Conservation (phyloP, 1,139 yeast species). For the Pneumocystis murina region DNA sequence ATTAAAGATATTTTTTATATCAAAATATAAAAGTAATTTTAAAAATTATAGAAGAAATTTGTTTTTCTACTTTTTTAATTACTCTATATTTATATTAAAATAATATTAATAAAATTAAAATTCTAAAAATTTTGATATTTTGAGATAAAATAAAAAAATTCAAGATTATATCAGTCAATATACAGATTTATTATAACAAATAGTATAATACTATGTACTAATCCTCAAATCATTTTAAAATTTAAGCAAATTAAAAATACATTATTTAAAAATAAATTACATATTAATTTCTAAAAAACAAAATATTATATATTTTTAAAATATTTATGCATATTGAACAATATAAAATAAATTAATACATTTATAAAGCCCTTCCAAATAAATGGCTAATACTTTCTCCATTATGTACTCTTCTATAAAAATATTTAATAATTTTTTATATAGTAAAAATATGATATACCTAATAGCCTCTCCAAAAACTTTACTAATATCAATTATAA, state of each 20-base stretch:
- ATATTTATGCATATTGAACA: background rate
- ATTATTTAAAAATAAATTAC: background rate
- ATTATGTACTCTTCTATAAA: background rate
- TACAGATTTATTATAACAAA: background rate
- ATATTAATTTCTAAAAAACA: background rate
- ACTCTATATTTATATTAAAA: no score
- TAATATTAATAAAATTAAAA: no score
- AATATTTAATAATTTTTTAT: background rate
- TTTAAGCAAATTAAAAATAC: background rate
- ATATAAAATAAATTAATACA: background rate
- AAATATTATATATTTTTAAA: background rate
- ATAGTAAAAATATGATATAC: background rate
- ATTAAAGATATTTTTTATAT: no score
- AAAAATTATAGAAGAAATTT: no score
- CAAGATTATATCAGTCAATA: no score
- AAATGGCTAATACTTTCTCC: background rate
- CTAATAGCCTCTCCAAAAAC: conserved; percentile 96
- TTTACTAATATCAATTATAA: conserved; percentile 82
- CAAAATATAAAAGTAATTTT: no score
- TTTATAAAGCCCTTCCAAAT: background rate
- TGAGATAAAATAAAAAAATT: no score
- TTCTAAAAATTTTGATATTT: no score
- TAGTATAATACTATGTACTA: background rate
- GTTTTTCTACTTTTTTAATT: no score
- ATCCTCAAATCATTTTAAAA: background rate